Conservation (phyloP, 1,284 basidiomycete species). For the Porogramme epimiltina region DNA sequence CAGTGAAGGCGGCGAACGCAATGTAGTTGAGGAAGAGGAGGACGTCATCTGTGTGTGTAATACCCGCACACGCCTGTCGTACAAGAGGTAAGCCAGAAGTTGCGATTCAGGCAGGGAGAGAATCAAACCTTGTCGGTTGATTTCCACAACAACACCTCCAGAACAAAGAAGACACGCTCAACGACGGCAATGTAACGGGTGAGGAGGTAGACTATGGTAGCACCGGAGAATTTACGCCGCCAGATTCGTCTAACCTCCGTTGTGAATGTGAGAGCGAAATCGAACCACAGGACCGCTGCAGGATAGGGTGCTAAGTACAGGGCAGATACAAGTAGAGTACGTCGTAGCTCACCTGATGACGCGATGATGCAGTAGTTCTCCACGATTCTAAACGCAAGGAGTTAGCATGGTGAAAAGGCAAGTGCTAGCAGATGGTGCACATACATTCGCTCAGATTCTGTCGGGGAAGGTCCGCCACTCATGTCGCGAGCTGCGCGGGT, state of each 20-base stretch:
- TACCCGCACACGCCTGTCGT: not conserved
- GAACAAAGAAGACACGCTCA: slow-evolving; percentile 5
- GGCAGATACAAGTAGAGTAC: no score
- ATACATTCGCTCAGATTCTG: no score
- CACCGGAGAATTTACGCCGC: slow-evolving; percentile 14
- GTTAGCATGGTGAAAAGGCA: no score
- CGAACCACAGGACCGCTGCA: no score
- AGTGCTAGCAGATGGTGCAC: no score
- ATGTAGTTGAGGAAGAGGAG: not conserved
- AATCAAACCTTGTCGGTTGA: not conserved
- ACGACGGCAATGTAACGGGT: slow-evolving; percentile 18
- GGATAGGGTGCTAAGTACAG: no score
- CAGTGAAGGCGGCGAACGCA: not conserved
- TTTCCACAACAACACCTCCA: not conserved
- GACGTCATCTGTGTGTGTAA: not conserved
- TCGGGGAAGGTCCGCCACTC: no score
- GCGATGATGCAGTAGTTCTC: no score
- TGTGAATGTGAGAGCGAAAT: no score
- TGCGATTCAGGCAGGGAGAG: not conserved
- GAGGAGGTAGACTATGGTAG: slow-evolving; percentile 16
- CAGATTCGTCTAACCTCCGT: slow-evolving; percentile 16
- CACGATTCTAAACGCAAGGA: no score
- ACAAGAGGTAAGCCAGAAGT: not conserved
- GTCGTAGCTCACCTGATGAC: no score
- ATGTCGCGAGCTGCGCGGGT: no score